Evolutionary conservation across 306 rosid genomes (phyloP), one percentile per base, ranked within the genome.

Genomic region (Corylus heterophylla): DNA sequence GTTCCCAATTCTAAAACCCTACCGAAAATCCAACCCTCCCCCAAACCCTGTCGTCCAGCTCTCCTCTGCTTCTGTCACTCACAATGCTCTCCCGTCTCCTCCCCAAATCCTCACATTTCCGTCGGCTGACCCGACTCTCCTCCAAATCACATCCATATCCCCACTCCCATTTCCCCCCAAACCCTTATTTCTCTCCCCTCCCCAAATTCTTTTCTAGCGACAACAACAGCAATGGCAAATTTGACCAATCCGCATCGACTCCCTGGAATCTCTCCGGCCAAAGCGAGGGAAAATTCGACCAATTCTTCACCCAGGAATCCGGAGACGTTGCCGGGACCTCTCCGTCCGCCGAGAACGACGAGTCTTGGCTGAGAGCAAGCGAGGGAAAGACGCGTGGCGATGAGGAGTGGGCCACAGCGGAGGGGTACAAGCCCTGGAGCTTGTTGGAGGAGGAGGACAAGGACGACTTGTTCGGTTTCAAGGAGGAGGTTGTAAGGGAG

Each of bases 81-180:
- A 83, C 83, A 77, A 94, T 94, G 98, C 95, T 92, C 74, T 87
- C 98, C 72, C 97, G 97, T 76, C 82, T 94, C 45, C 82, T 94
- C 8, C 92, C 95, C 22, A 94, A 87, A 84, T 78, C 95, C 80
- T 85, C 86, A 22, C 85, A 91, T 86, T 64, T 94, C 61, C 88
- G 89, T 77, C 82, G 77, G 66, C 78, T 94, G 20, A 50, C 89
- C n/a, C 77, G 78, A 71, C 51, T 78, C 61, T 55, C 94, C 55
- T 8, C 88, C 2, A 87, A 83, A 29, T 54, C 73, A 25, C 76
- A 51, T 25, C 51, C 75, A 45, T 7, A 10, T 22, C 75, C 81
- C 27, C 88, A 67, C 14, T 22, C 84, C 78, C 77, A 83, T 39
- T 63, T 44, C 47, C 37, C 63, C 22, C 67, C 0, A 18, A 66